These are phyloP conservation scores for Warburgia ugandensis DNA, from an alignment of 164 flowering plant species.

Conservation along the genomic window DNA sequence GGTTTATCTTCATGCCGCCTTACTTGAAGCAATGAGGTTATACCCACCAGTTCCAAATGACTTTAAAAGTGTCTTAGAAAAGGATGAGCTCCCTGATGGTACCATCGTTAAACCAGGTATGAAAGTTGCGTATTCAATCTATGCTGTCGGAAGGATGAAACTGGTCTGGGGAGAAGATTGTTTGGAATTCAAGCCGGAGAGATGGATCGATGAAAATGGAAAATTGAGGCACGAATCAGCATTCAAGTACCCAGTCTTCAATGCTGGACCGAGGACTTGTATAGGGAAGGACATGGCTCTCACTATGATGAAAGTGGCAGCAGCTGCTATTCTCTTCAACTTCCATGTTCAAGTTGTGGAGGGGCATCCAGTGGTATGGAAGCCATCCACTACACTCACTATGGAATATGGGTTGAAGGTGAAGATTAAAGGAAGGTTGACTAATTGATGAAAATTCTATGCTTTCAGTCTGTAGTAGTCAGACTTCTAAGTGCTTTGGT, in stretches of 20 bases:
- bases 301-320: slow-evolving; percentile 26
- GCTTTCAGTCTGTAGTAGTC: no score
- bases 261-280: slow-evolving; percentile 38
- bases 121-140: slow-evolving; percentile 13
- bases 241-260: slow-evolving; percentile 27
- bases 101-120: slow-evolving; percentile 13
- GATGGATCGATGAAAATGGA: slow-evolving; percentile 34
- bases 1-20: slow-evolving; percentile 31
- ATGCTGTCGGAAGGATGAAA: slow-evolving; percentile 34
- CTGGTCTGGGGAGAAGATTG: slow-evolving; percentile 48
- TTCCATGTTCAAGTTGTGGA: slow-evolving; percentile 23
- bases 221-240: slow-evolving; percentile 15
- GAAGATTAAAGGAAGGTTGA: background rate
- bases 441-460: no score
- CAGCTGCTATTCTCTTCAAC: slow-evolving; percentile 23
- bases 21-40: slow-evolving; percentile 35
- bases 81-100: slow-evolving; percentile 39
- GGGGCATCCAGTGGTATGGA: slow-evolving; percentile 23
- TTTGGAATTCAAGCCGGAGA: slow-evolving; percentile 39
- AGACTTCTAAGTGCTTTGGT: no score
- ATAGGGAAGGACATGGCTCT: slow-evolving; percentile 37
- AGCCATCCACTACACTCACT: slow-evolving; percentile 13
- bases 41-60: slow-evolving; percentile 37
- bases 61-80: slow-evolving; percentile 13
- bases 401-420: slow-evolving; percentile 2